Conservation (phyloP, 768 basidiomycete species). For the Phanerodontia chrysosporium region DNA sequence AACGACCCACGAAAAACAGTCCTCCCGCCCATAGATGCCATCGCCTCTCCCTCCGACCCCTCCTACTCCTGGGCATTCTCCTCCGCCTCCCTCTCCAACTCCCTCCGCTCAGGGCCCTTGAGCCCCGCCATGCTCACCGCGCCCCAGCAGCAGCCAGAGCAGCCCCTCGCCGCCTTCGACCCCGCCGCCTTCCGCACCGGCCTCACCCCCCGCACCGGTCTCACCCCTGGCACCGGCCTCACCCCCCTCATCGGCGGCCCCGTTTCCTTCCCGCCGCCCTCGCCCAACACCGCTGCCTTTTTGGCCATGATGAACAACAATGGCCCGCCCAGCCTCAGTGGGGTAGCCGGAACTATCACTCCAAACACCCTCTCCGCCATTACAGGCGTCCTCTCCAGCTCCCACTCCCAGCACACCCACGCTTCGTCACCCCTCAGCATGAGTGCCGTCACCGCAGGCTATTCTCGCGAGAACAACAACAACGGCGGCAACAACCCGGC, state of each 20-base stretch:
- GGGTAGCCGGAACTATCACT: slow-evolving; percentile 45
- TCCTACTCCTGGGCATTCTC: slow-evolving; percentile 61
- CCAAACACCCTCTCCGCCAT: slow-evolving; percentile 73
- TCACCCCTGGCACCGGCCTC: slow-evolving; percentile 81
- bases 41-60: slow-evolving; percentile 65
- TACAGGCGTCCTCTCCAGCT: slow-evolving; percentile 65
- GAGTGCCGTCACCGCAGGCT: slow-evolving; percentile 24
- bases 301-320: slow-evolving; percentile 78
- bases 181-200: slow-evolving; percentile 76
- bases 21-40: slow-evolving; percentile 77
- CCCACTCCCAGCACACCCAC: slow-evolving; percentile 67
- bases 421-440: slow-evolving; percentile 32
- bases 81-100: slow-evolving; percentile 56
- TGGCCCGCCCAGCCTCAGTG: slow-evolving; percentile 20
- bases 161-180: slow-evolving; percentile 53
- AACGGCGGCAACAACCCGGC: slow-evolving; percentile 16
- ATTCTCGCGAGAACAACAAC: slow-evolving; percentile 15
- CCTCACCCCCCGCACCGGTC: slow-evolving; percentile 80
- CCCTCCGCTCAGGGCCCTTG: slow-evolving; percentile 88
- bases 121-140: slow-evolving; percentile 96
- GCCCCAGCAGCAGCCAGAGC: slow-evolving; percentile 49
- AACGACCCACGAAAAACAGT: slow-evolving; percentile 57
- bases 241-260: slow-evolving; percentile 60
- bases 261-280: slow-evolving; percentile 74
- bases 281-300: slow-evolving; percentile 89